Conservation (phyloP, 176 grass and related monocot species). For the Hordeum marinum region DNA sequence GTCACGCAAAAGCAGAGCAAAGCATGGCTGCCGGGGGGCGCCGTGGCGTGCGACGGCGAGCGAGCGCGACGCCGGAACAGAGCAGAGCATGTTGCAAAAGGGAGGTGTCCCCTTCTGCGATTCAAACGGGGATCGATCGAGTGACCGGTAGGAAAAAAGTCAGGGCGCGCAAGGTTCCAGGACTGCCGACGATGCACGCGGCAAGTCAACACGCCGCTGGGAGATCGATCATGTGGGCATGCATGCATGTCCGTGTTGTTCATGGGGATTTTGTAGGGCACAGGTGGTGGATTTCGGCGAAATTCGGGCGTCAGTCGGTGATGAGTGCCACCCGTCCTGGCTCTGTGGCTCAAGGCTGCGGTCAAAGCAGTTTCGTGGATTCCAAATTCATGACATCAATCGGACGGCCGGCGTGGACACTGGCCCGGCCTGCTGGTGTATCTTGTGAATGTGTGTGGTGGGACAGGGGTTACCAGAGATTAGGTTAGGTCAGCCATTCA, state of each 20-base stretch:
- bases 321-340: neutral
- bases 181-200: neutral
- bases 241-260: neutral
- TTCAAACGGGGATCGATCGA: slow-evolving; percentile 1
- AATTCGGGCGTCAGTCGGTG: neutral
- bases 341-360: neutral
- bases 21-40: slow-evolving; percentile 15
- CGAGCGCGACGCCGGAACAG: neutral
- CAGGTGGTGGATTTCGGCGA: neutral
- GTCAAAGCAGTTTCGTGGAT: slow-evolving; percentile 1
- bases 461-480: slow-evolving; percentile 10
- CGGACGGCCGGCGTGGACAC: neutral
- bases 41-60: neutral
- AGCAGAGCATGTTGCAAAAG: neutral
- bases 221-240: neutral
- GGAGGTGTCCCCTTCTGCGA: neutral
- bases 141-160: neutral
- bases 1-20: slow-evolving; percentile 46
- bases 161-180: neutral
- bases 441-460: slow-evolving; percentile 9
- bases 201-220: slow-evolving; percentile 6
- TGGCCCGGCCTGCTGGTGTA: neutral
- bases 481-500: slow-evolving; percentile 34
- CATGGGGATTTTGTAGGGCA: slow-evolving; percentile 7
- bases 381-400: slow-evolving; percentile 16